Conservation (phyloP, 495 filamentous ascomycete genomes). For the Neurospora africana region DNA sequence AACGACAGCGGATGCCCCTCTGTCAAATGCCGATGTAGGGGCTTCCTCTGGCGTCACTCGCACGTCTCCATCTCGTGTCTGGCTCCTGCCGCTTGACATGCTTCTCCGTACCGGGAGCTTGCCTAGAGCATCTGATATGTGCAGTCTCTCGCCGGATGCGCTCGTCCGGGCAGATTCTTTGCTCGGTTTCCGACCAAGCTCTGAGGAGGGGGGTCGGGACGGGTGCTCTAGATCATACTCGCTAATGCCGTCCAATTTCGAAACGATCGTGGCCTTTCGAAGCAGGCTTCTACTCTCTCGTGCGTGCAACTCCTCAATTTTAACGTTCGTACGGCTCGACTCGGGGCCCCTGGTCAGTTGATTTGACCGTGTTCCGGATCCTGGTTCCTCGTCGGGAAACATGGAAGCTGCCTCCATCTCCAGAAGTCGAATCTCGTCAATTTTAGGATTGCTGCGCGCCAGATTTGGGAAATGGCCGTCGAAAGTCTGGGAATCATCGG, state of each 20-base stretch:
- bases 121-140: neutral
- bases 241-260: slow-evolving; percentile 45
- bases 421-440: slow-evolving; percentile 41
- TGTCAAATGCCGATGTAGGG: neutral
- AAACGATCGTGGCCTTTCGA: slow-evolving; percentile 48
- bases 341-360: slow-evolving; percentile 3
- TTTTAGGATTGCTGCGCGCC: slow-evolving; percentile 29
- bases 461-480: slow-evolving; percentile 45
- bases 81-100: slow-evolving; percentile 18
- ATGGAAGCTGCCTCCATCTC: slow-evolving; percentile 35
- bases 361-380: neutral
- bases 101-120: neutral
- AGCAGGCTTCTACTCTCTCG: slow-evolving; percentile 51
- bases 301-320: slow-evolving; percentile 45
- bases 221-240: slow-evolving; percentile 38
- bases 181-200: slow-evolving; percentile 14
- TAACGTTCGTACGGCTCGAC: slow-evolving; percentile 20
- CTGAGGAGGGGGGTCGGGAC: slow-evolving; percentile 27
- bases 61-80: slow-evolving; percentile 21
- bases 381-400: slow-evolving; percentile 7
- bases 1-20: neutral
- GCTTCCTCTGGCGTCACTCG: neutral
- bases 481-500: slow-evolving; percentile 49
- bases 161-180: slow-evolving; percentile 11
- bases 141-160: neutral